phyloP scores from a whole-genome alignment of 2,329 filamentous ascomycete genomes.

The Corinectria fuckeliana region DNA sequence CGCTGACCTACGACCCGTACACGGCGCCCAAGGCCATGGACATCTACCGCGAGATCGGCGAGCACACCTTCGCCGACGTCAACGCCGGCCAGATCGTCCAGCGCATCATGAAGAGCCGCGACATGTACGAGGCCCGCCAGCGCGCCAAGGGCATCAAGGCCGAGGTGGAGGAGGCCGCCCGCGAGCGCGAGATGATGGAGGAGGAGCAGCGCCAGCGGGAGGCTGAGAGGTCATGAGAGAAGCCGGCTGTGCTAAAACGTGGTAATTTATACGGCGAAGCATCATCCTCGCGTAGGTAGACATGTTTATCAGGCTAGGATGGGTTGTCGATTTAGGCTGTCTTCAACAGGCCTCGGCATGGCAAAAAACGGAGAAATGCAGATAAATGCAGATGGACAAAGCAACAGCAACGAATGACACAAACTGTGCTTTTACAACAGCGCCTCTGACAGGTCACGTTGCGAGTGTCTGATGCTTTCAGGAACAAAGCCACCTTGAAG shows the following conservation, averaged over 20 bases:
- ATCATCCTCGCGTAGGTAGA: background rate
- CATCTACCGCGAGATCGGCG: conserved; percentile 80
- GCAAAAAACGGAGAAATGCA: conserved; percentile 5
- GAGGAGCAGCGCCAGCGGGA: conserved; percentile 61
- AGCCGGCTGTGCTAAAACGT: background rate
- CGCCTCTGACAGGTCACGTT: background rate
- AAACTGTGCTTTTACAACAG: background rate
- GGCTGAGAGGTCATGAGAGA: conserved; percentile 42
- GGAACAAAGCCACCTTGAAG: background rate
- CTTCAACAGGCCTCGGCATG: conserved; percentile 34
- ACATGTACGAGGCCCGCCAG: conserved; percentile 91
- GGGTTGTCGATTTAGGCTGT: conserved; percentile 9
- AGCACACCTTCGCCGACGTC: conserved; percentile 82
- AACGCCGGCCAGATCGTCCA: conserved; percentile 93
- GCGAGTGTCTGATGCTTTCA: background rate
- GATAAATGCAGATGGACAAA: conserved; percentile 8
- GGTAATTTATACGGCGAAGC: conserved; percentile 5
- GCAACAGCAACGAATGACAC: background rate
- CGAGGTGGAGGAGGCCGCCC: conserved; percentile 71
- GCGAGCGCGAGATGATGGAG: conserved; percentile 67
- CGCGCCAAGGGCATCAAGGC: conserved; percentile 88
- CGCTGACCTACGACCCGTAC: conserved; percentile 81
- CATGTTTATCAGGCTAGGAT: background rate
- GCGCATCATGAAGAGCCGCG: conserved; percentile 85
- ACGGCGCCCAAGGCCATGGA: conserved; percentile 78